Percentiles rank a stretch among this genome's conserved stretches.
Evolutionary conservation across 2,329 filamentous ascomycete species (phyloP).

Genomic region (Trichoderma sp.): DNA sequence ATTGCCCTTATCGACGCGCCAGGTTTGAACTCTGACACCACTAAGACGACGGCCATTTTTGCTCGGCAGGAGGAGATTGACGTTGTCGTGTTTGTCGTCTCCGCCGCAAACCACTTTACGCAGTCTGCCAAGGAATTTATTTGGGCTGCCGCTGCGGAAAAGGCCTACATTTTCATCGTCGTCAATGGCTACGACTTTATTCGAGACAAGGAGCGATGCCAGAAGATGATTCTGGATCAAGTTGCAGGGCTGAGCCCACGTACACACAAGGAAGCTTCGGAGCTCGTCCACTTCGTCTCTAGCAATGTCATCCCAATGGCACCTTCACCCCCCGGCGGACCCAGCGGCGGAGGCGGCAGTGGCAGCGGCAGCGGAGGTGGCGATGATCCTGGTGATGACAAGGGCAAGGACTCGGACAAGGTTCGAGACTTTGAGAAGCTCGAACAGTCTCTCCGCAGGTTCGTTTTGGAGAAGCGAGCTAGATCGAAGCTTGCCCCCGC

Average conservation of each 20-base stretch:
- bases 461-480: constrained; percentile 93
- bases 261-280: constrained; percentile 86
- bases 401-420: constrained; percentile 86
- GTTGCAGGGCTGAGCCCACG: constrained; percentile 82
- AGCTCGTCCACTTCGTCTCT: constrained; percentile 96
- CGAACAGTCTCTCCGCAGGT: constrained; percentile 83
- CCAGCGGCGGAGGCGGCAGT: constrained; percentile 51
- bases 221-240: constrained; percentile 91
- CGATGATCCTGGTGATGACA: constrained; percentile 60
- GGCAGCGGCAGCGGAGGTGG: constrained; percentile 52
- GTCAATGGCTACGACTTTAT: constrained; percentile 97
- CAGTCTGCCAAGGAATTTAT: constrained; percentile 98
- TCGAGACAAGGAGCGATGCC: constrained; percentile 82
- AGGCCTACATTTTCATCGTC: constrained; percentile 98
- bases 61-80: constrained; percentile 98
- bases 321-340: constrained; percentile 54
- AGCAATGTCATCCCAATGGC: constrained; percentile 87
- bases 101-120: constrained; percentile 96
- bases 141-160: constrained; percentile 89
- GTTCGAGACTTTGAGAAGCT: constrained; percentile 84
- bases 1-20: constrained; percentile 97
- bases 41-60: constrained; percentile 96
- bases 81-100: constrained; percentile 97
- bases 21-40: constrained; percentile 90
- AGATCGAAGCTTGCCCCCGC: constrained; percentile 94